Percentiles rank a stretch among this genome's conserved stretches.
Conservation (phyloP, 257 asterid genomes). For the Gentiana dahurica region DNA sequence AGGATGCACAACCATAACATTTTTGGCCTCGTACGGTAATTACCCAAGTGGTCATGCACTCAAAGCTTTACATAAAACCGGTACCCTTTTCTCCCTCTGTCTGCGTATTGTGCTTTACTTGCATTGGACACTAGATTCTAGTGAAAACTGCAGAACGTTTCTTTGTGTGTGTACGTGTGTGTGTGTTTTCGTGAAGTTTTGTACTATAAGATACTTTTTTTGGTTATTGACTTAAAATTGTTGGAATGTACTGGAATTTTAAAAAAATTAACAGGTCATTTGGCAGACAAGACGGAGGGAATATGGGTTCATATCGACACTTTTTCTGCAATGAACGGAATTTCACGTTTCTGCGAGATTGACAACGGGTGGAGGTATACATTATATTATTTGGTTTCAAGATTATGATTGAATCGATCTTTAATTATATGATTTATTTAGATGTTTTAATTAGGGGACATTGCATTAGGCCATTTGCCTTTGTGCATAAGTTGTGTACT, state of each 20-base stretch:
- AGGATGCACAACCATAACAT: constrained; percentile 60
- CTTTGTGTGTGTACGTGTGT: not conserved
- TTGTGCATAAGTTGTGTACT: no score
- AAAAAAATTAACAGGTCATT: constrained; percentile 31
- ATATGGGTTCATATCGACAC: constrained; percentile 82
- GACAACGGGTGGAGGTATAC: constrained; percentile 68
- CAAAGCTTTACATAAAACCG: constrained; percentile 55
- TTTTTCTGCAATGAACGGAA: constrained; percentile 85
- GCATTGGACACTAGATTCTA: no score
- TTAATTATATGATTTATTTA: not conserved
- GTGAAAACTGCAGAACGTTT: not conserved
- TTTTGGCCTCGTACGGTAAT: constrained; percentile 86
- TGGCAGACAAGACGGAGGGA: constrained; percentile 39
- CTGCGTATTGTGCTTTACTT: not conserved
- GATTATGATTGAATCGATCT: no score
- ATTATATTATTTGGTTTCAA: not conserved
- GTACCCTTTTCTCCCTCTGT: constrained; percentile 33
- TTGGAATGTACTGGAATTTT: constrained; percentile 1
- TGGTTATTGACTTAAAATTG: not conserved
- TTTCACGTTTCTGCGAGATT: constrained; percentile 86
- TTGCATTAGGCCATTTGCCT: no score
- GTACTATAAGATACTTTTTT: not conserved
- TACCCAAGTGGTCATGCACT: constrained; percentile 90
- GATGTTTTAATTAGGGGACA: no score
- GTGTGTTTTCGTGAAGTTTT: not conserved